These are phyloP conservation scores for Lagenaria siceraria DNA, from an alignment of 306 rosid species.

Conservation along the genomic window DNA sequence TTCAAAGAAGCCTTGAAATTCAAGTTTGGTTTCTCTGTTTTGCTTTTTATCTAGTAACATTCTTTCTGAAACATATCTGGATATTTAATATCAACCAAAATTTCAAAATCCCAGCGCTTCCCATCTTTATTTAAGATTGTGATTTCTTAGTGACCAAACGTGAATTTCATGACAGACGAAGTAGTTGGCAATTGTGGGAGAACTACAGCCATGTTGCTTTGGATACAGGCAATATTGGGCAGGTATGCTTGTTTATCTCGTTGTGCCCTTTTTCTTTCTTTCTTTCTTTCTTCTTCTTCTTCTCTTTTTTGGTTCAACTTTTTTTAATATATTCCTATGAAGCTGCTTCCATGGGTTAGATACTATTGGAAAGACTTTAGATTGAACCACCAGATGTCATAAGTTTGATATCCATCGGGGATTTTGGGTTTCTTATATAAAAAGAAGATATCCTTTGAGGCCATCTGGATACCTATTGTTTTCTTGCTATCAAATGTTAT, in stretches of 20 bases:
- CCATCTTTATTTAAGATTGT: neutral
- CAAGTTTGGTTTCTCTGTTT: conserved; percentile 43
- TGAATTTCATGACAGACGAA: conserved; percentile 54
- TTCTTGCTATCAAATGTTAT: neutral
- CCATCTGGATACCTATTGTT: neutral
- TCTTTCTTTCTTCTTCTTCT: too few relatives aligned
- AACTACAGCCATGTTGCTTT: conserved; percentile 78
- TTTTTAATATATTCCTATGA: neutral
- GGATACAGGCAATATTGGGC: conserved; percentile 64
- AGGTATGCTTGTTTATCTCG: conserved; percentile 29
- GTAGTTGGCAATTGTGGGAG: conserved; percentile 96
- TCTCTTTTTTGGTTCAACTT: too few relatives aligned
- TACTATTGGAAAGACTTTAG: neutral
- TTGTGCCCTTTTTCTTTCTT: neutral
- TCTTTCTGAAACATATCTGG: neutral
- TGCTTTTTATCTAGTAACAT: neutral
- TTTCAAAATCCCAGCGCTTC: neutral
- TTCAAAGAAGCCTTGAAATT: conserved; percentile 87
- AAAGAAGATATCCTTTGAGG: neutral
- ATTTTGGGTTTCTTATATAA: neutral
- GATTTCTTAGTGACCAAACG: conserved; percentile 19
- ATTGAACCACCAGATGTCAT: neutral
- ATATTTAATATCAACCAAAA: neutral
- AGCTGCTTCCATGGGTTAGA: conserved; percentile 2
- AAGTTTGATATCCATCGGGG: neutral